A percentile compares a stretch with the other conserved stretches of the same genome.
phyloP scores from a whole-genome alignment of 2,329 filamentous ascomycete genomes.

The Colletotrichum sp. region DNA sequence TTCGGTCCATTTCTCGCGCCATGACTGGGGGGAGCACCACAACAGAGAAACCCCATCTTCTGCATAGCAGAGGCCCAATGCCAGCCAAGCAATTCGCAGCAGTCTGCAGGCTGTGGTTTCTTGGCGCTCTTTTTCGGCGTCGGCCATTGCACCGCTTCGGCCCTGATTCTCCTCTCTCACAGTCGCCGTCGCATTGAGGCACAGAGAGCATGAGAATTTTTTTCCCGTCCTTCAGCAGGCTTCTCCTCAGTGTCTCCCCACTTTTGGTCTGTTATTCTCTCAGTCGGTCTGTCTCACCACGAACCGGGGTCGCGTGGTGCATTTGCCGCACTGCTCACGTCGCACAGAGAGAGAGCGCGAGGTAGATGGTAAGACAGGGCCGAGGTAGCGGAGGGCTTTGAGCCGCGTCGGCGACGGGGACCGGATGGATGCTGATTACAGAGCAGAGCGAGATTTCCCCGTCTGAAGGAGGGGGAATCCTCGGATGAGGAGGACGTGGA shows the following conservation, averaged over 20 bases:
- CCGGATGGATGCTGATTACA: background rate
- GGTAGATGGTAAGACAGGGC: background rate
- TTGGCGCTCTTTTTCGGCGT: background rate
- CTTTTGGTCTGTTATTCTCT: background rate
- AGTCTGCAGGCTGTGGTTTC: background rate
- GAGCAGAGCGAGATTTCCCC: background rate
- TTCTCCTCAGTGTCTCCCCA: background rate
- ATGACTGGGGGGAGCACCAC: background rate
- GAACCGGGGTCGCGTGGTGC: background rate
- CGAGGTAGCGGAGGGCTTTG: background rate
- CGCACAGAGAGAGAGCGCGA: background rate
- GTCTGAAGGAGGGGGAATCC: background rate
- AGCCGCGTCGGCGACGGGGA: background rate
- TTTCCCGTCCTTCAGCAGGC: background rate
- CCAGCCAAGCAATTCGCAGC: background rate
- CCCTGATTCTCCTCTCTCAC: background rate
- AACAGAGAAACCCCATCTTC: background rate
- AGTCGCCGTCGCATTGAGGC: background rate
- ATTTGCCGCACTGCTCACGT: background rate
- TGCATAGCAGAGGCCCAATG: background rate
- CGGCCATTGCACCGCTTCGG: conserved; percentile 4
- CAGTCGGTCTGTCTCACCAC: background rate
- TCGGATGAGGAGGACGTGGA: background rate
- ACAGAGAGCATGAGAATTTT: background rate
- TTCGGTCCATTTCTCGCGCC: conserved; percentile 16